Percentiles rank a stretch among this genome's conserved stretches.
These are phyloP conservation scores for Pleoardoris graminearum DNA, from an alignment of 2,329 filamentous ascomycete species.

Conservation along the genomic window DNA sequence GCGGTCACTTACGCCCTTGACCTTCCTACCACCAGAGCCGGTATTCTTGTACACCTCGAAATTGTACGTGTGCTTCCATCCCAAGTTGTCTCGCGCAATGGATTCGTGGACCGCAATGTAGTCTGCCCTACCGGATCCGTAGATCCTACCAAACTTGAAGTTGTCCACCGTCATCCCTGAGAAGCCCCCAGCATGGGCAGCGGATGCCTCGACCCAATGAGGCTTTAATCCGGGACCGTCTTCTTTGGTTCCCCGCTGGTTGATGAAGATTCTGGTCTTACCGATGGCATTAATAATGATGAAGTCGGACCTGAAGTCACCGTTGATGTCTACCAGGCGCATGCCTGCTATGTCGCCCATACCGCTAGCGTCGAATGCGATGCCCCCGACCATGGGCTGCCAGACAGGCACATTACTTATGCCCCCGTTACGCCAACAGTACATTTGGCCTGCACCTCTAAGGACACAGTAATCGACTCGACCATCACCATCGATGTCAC, in stretches of 20 bases:
- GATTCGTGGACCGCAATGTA: constrained; percentile 25
- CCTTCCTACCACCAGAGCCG: constrained; percentile 23
- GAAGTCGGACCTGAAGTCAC: constrained; percentile 15
- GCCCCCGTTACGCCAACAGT: constrained; percentile 42
- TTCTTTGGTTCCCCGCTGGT: constrained; percentile 17
- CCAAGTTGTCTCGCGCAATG: constrained; percentile 6
- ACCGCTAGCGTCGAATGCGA: constrained; percentile 9
- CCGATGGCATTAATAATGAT: constrained; percentile 13
- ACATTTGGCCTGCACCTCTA: constrained; percentile 26
- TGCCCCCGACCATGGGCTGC: constrained; percentile 36
- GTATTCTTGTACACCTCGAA: constrained; percentile 26
- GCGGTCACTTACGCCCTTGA: constrained; percentile 20
- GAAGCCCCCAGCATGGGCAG: constrained; percentile 4
- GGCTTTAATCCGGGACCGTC: constrained; percentile 15
- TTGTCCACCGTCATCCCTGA: constrained; percentile 10
- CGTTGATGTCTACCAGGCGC: constrained; percentile 29
- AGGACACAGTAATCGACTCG: constrained; percentile 41
- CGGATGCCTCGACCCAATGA: constrained; percentile 11
- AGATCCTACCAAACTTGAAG: constrained; percentile 31
- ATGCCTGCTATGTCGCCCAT: constrained; percentile 10
- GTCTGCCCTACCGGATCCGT: constrained; percentile 18
- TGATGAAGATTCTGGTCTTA: constrained; percentile 17
- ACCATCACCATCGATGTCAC: constrained; percentile 43
- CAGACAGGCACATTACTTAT: constrained; percentile 35
- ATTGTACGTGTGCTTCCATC: constrained; percentile 9